phyloP scores from a whole-genome alignment of 2,329 filamentous ascomycete species.

The Albifimbria verrucaria region DNA sequence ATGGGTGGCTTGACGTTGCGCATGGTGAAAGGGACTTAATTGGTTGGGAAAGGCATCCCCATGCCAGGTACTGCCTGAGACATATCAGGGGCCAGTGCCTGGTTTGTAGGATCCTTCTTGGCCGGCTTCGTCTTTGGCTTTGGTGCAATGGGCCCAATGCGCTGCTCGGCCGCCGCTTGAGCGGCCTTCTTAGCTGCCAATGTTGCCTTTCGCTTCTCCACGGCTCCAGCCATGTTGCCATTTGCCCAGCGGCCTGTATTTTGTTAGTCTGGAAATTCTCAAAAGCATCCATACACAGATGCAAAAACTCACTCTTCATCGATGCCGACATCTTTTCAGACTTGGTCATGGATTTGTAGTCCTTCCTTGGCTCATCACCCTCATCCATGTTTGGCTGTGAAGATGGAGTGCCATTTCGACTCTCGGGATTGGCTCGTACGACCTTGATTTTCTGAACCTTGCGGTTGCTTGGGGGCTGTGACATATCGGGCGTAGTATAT shows the following conservation, averaged over 20 bases:
- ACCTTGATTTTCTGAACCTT: conserved; percentile 38
- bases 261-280: conserved; percentile 18
- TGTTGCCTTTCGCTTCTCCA: conserved; percentile 58
- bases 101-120: conserved; percentile 29
- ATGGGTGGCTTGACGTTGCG: too few species aligned
- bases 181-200: conserved; percentile 56
- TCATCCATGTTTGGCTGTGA: conserved; percentile 22
- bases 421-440: conserved; percentile 23
- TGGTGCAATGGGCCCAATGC: conserved; percentile 31
- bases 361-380: conserved; percentile 43
- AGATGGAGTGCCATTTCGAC: conserved; percentile 27
- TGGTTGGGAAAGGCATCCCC: not conserved
- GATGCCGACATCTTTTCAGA: conserved; percentile 65
- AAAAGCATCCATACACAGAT: too few species aligned
- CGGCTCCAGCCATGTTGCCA: conserved; percentile 58
- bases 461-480: conserved; percentile 17
- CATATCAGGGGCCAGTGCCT: conserved; percentile 14
- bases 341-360: conserved; percentile 61
- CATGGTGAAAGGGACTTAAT: too few species aligned
- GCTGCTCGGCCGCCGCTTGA: conserved; percentile 37
- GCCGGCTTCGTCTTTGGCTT: conserved; percentile 32
- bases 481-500: conserved; percentile 17
- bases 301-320: conserved; percentile 55
- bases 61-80: conserved; percentile 1
- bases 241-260: conserved; percentile 54